Evolutionary conservation across 2,329 filamentous ascomycete species (phyloP).

Genomic region (Rachicladosporium sp.): DNA sequence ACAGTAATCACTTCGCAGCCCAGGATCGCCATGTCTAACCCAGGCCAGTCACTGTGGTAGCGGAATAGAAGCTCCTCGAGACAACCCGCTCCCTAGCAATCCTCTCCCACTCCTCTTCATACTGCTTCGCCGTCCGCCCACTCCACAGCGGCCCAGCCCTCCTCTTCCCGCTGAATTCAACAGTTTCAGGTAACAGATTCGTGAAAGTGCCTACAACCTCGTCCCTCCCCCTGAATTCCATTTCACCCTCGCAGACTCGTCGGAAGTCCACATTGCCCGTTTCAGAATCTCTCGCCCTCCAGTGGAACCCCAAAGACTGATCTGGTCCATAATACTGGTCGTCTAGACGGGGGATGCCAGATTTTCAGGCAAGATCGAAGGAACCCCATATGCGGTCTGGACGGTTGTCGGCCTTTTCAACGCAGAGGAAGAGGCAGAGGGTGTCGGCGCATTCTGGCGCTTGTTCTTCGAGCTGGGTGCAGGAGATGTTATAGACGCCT

Average conservation of each 20-base stretch:
- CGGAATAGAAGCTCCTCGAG: no score
- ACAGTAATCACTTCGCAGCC: no score
- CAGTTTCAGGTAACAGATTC: constrained; percentile 15
- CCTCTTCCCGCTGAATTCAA: constrained; percentile 20
- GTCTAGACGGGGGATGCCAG: constrained; percentile 31
- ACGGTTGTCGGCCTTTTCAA: constrained; percentile 14
- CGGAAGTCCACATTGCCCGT: constrained; percentile 19
- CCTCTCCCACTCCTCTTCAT: constrained; percentile 18
- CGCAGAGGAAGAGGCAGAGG: constrained; percentile 27
- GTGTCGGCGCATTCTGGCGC: constrained; percentile 11
- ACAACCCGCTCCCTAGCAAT: constrained; percentile 7
- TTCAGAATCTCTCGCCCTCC: constrained; percentile 21
- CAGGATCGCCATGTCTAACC: no score
- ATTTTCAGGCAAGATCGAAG: constrained; percentile 33
- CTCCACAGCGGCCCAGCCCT: constrained; percentile 12
- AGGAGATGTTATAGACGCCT: constrained; percentile 32
- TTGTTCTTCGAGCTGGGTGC: constrained; percentile 12
- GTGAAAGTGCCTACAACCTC: constrained; percentile 14
- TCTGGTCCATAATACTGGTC: constrained; percentile 13
- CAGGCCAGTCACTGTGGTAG: no score
- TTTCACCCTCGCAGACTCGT: constrained; percentile 22
- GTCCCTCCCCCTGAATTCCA: constrained; percentile 17
- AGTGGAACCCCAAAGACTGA: constrained; percentile 13
- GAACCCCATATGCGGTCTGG: constrained; percentile 33
- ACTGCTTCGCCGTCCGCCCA: constrained; percentile 12